Base-by-base conservation (phyloP, 441 rosid genomes). In the Erysimum cheiri region DNA sequence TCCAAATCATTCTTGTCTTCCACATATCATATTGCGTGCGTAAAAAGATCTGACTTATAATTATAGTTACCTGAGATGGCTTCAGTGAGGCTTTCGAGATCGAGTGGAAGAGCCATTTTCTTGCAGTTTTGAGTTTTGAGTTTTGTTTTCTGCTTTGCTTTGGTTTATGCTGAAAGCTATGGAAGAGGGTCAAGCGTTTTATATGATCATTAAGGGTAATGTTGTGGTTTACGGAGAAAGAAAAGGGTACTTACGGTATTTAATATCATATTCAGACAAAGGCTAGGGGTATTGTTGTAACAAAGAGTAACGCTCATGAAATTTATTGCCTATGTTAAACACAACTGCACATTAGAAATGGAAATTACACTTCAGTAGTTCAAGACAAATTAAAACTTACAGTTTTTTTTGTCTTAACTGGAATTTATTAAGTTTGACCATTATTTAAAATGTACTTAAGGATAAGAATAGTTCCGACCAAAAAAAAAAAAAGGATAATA, bases 41-140 rank as follows among this genome's bases (percentile, higher is more conserved):
- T 4, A 3, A 59, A 6, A 13, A 37, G 5, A 28, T 22, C 14
- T 2, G 12, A 57, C 3, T 31, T 14, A 4, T 9, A 2, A 6
- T 39, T 62, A 24, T 5, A 58, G 26, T 60, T 77, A 93, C 96
- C 97, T 82, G 96, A 74, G 74, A 91, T 83, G 33, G 96, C 93
- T 46, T 72, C 76, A 69, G 57, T 35, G 70, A 93, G 85, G 77
- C 84, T 78, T 80, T 83, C 83, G 48, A 84, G 8, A 0, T 75
- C 83, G 6, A 72, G 60, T 24, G 81, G 64, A 24, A 53, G 82
- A 62, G 87, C 85, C 97, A 88, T 91, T 72, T 53, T 67, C 33
- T 8, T 22, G 31, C 2, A 3, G 19, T 8, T 31, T 35, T 56
- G 17, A 8, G 2, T 55, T 56, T 22, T 22, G 24, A 19, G 22